Base-by-base conservation (phyloP, 2,329 filamentous ascomycete genomes). In the Sporothrix brunneoviolacea region DNA sequence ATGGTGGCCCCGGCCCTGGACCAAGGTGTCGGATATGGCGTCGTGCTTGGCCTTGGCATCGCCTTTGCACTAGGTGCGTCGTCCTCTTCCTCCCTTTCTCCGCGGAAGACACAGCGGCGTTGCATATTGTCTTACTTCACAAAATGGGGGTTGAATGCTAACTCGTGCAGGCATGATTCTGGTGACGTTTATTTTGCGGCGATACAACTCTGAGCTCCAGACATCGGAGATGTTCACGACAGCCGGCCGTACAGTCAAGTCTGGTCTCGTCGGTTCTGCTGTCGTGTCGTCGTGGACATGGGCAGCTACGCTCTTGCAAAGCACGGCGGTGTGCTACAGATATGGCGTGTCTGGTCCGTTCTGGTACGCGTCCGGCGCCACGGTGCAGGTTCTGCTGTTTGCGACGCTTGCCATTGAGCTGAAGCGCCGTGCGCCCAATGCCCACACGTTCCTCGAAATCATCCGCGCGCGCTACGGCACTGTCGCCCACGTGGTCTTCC, bases 261-360 rank as follows among this genome's bases (percentile, higher is more conserved):
- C 88, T 8, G 91, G 90, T 38, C 75, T 95, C 13, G 88, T 95
- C 1, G 87, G 88, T 10, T 87, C 88, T 5, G 90, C 89, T 15
- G 90, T 95, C n/a, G 88, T 95, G 4, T 91, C 86, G 15, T 90
- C 85, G 5, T 95, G 91, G 90, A 95, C 90, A 0, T 95, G 89
- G 89, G 89, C 88, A 0, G 89, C 88, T 19, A 93, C 88, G 0
- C 72, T 91, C 2, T 74, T 93, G 3, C 88, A 93, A 62, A 86
- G 81, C 2, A 84, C 86, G 1, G 80, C 83, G n/a, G 86, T 95
- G 16, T 88, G 87, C 55, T 95, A 95, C 66, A 74, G 80, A 55
- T 91, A 91, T 62, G 86, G 83, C 12, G 75, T 86, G 35, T 75
- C 77, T 0, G 82, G 80, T 13, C 70, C 71, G 9, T 76, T 77